Base-by-base conservation (phyloP, 768 basidiomycete genomes). In the Coprinopsis strossmayeri region DNA sequence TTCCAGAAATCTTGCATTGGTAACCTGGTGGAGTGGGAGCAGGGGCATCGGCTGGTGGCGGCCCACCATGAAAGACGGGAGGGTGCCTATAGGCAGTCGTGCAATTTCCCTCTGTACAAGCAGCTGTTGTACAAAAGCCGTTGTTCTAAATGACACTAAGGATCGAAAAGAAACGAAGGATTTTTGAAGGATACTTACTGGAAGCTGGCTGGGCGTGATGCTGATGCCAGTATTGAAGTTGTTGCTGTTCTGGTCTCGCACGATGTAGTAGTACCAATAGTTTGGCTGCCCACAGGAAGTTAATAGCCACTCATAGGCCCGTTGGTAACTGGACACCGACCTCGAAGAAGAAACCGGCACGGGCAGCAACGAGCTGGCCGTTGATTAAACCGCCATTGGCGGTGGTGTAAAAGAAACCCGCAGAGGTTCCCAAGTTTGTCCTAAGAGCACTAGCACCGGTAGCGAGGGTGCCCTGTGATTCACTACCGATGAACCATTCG, bases 211-310 rank as follows among this genome's bases (percentile, higher is more conserved):
- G 2, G 65, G 65, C 0, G 52, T 48, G 24, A 69, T 64, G 18
- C 55, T 60, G 5, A 69, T 55, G 3, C 61, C 68, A 15, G 59
- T 62, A 18, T 67, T 69, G 53, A 66, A 61, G n/a, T 62, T 30
- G 21, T 15, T 25, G 15, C n/a, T 53, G 20, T 58, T 53, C 2
- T 55, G 38, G 45, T 66, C 63, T 26, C 55, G 59, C n/a, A 66
- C 63, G 25, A 68, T 56, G 34, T 65, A 68, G 46, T 67, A 69
- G 43, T 59, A 58, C 35, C 25, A 42, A 13, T 47, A 41, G 34
- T 45, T 45, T 3, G 34, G 28, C 32, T 30, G 26, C 17, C 3
- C 21, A 34, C 23, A 42, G 5, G 17, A 25, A 30, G 15, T 5
- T 49, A 43, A n/a, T 13, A 18, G 10, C 18, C 37, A 38, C 11